Conservation (phyloP, 2,329 filamentous ascomycete genomes). For the Xylaria sp. region DNA sequence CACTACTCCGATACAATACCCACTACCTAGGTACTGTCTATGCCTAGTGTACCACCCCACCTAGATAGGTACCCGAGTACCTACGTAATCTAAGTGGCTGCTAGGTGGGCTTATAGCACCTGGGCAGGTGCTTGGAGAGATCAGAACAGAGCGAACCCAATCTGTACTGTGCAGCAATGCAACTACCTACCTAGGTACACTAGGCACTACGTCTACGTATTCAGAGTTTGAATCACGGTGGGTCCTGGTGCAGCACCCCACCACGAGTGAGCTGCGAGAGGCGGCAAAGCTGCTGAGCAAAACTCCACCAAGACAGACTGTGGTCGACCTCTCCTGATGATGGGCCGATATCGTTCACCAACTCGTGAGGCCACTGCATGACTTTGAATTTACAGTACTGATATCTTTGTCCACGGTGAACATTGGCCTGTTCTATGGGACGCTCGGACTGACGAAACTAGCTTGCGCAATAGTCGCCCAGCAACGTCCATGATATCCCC, state of each 20-base stretch:
- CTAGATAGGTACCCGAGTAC: neutral
- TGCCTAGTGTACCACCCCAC: neutral
- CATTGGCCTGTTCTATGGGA: slow-evolving; percentile 5
- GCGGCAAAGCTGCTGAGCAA: slow-evolving; percentile 18
- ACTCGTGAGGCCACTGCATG: slow-evolving; percentile 28
- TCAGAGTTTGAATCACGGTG: too few relatives aligned
- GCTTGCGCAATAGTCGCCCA: neutral
- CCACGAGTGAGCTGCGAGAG: neutral
- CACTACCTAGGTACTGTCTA: neutral
- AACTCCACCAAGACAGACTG: slow-evolving; percentile 9
- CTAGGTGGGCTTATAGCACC: too few relatives aligned
- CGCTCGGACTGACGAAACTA: neutral
- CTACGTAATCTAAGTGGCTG: too few relatives aligned
- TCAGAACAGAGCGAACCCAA: too few relatives aligned
- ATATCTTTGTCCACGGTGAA: neutral
- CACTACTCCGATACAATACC: neutral
- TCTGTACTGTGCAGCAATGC: too few relatives aligned
- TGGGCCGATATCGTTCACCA: slow-evolving; percentile 30
- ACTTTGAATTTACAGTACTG: slow-evolving; percentile 21
- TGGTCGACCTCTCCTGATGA: slow-evolving; percentile 25
- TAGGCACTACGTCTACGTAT: too few relatives aligned
- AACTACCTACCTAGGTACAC: too few relatives aligned
- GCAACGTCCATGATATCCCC: neutral
- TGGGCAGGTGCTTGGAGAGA: too few relatives aligned
- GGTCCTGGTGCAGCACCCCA: slow-evolving; percentile 10